Evolutionary conservation across 768 basidiomycete genomes (phyloP), one percentile per base, ranked within the genome.

Genomic region (Amanita thiersii): DNA sequence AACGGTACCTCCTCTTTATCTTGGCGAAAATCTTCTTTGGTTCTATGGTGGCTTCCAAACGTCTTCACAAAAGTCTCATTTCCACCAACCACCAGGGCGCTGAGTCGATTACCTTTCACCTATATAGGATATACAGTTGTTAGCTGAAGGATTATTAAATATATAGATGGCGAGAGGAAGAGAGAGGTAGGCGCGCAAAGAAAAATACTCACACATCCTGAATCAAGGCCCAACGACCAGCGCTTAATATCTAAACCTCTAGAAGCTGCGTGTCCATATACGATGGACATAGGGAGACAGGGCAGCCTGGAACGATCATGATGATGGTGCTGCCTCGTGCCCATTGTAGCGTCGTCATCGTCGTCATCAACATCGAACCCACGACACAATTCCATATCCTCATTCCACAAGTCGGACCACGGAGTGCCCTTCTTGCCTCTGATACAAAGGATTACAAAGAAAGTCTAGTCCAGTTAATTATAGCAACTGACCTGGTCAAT

Each of bases 221-320:
- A 73, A 57, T 98, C 93, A 24, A 94, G 60, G 1, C 93, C 93
- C 46, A 91, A 63, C 2, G 81, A 77, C 83, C 85, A 94, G 15
- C 84, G 69, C 47, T 84, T 81, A 49, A 90, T 59, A 56, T 92
- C 88, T 9, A 96, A 67, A 9, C 86, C 87, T 19, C 86, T 69
- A 2, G 72, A 65, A 4, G 92, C 91, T 5, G 80, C 72, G 53
- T 96, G 93, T 0, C 90, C 93, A 57, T 94, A 96, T 4, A 94
- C 60, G n/a, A 89, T 79, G 28, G 75, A 85, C 1, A 77, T 69
- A 1, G 88, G 84, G 50, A 75, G 72, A 51, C 87, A 90, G 3
- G 76, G 74, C 7, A 83, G 54, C 4, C 23, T 44, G 29, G 31
- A 29, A 37, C 45, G 21, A 31, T 29, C 39, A 15, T n/a, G 37